phyloP scores from a whole-genome alignment of 2,329 filamentous ascomycete genomes.

The Venturia carpophila region DNA sequence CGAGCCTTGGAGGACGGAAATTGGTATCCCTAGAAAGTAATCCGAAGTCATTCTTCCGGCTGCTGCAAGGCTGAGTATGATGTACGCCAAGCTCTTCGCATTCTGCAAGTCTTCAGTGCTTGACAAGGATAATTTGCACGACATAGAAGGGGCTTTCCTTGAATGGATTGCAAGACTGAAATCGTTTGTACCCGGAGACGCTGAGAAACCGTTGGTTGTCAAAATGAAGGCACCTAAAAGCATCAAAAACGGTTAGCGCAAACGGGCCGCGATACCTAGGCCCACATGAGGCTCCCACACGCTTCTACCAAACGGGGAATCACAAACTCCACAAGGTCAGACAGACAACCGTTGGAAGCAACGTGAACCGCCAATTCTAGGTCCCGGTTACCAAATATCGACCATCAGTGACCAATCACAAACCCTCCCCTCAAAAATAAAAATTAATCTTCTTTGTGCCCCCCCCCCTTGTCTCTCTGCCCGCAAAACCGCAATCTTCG shows the following conservation, averaged over 20 bases:
- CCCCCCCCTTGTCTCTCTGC: slow-evolving; percentile 28
- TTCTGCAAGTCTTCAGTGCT: not conserved
- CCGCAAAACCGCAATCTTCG: slow-evolving; percentile 40
- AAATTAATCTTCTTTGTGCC: slow-evolving; percentile 42
- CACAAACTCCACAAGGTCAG: no score
- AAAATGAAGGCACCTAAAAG: not conserved
- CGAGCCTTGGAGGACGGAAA: not conserved
- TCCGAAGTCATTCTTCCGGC: not conserved
- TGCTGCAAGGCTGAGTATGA: not conserved
- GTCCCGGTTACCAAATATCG: not conserved
- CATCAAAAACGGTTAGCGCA: not conserved
- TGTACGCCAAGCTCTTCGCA: not conserved
- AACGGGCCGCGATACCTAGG: not conserved
- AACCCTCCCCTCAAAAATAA: slow-evolving; percentile 24
- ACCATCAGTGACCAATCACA: not conserved
- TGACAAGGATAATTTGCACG: not conserved
- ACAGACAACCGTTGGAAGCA: no score
- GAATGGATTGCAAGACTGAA: no score
- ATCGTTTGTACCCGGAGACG: no score
- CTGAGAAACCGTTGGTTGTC: not conserved
- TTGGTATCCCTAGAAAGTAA: not conserved
- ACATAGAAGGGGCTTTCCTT: no score
- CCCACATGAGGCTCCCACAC: no score
- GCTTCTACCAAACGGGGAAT: not conserved
- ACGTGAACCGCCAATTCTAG: no score